These are phyloP conservation scores for Boletus semigastroideus DNA, from an alignment of 1,284 basidiomycete genomes.

Conservation along the genomic window DNA sequence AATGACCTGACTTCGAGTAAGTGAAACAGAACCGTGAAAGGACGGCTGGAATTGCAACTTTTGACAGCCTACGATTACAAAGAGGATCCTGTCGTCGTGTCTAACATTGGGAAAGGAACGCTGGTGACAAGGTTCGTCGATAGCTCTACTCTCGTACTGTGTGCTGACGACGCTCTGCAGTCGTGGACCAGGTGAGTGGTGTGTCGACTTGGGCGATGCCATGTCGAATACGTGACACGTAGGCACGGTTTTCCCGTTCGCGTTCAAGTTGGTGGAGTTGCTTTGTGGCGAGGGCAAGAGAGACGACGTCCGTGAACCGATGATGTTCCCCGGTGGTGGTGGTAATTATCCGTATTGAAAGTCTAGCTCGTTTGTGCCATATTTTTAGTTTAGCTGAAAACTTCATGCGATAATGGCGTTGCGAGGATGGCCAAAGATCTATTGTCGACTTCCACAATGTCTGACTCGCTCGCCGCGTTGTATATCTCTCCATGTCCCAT, in stretches of 20 bases:
- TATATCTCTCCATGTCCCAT: conserved; percentile 62
- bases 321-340: conserved; percentile 73
- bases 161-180: conserved; percentile 36
- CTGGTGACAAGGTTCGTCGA: conserved; percentile 69
- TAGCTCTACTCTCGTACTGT: background rate
- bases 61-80: conserved; percentile 70
- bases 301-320: conserved; percentile 65
- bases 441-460: conserved; percentile 25
- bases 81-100: conserved; percentile 77
- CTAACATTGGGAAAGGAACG: conserved; percentile 46
- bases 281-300: conserved; percentile 67
- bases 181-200: conserved; percentile 69
- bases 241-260: conserved; percentile 80
- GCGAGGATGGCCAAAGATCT: conserved; percentile 12
- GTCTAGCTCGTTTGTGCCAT: too few relatives aligned
- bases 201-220: background rate
- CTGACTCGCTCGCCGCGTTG: conserved; percentile 31
- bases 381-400: too few relatives aligned
- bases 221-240: background rate
- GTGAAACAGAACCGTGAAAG: conserved; percentile 11
- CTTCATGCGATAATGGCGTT: conserved; percentile 6
- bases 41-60: background rate
- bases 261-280: conserved; percentile 68
- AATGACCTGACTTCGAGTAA: conserved; percentile 57
- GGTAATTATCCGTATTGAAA: conserved; percentile 35